These are phyloP conservation scores for Trametes gibbosa DNA, from an alignment of 768 basidiomycete species.

Conservation along the genomic window DNA sequence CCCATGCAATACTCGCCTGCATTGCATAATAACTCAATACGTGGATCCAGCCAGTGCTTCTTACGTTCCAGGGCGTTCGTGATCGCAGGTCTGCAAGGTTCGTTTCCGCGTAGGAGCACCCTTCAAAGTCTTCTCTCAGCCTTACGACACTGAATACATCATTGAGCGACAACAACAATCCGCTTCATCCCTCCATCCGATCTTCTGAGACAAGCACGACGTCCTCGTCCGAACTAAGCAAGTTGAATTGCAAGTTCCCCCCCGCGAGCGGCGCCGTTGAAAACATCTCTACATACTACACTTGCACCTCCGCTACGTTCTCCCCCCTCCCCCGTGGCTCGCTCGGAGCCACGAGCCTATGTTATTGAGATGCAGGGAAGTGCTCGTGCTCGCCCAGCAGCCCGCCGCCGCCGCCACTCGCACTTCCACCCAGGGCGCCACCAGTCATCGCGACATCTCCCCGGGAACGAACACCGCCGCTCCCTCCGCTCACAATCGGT, in stretches of 20 bases:
- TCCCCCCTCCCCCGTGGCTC: slow-evolving; percentile 5
- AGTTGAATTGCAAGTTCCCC: neutral
- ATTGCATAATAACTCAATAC: too few relatives aligned
- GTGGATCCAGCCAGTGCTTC: too few relatives aligned
- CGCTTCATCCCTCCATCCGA: neutral
- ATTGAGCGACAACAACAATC: too few relatives aligned
- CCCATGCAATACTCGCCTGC: too few relatives aligned
- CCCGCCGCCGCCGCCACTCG: neutral
- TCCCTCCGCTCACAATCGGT: neutral
- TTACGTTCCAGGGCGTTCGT: too few relatives aligned
- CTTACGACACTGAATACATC: too few relatives aligned
- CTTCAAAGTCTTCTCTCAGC: too few relatives aligned
- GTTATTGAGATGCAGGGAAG: slow-evolving; percentile 39
- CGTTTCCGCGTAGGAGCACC: too few relatives aligned
- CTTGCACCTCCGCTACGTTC: too few relatives aligned
- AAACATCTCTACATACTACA: too few relatives aligned
- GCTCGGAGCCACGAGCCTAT: slow-evolving; percentile 22
- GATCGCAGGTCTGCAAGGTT: too few relatives aligned
- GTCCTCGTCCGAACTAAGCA: neutral
- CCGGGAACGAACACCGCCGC: neutral
- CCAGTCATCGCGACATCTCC: neutral
- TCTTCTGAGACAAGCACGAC: neutral
- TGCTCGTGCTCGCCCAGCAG: slow-evolving; percentile 26
- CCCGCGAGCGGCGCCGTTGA: too few relatives aligned
- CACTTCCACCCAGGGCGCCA: neutral